phyloP scores from a whole-genome alignment of 2,329 filamentous ascomycete species.

The Cladosporium sp. region DNA sequence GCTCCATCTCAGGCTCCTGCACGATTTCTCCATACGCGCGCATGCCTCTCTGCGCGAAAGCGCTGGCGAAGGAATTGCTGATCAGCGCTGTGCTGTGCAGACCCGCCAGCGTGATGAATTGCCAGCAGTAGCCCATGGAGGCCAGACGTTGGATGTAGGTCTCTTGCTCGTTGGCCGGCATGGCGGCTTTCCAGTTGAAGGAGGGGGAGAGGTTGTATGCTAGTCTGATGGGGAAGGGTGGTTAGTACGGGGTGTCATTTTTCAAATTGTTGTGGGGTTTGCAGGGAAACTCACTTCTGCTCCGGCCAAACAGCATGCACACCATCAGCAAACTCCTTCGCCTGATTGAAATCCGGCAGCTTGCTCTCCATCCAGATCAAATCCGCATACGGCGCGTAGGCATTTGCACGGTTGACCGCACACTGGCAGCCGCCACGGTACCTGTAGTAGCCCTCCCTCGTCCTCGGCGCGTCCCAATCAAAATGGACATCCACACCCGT shows the following conservation, averaged over 20 bases:
- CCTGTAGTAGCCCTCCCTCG: conserved; percentile 91
- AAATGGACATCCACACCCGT: conserved; percentile 82
- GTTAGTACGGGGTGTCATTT: no score
- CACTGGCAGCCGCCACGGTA: conserved; percentile 88
- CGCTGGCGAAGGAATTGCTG: conserved; percentile 79
- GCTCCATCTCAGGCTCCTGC: conserved; percentile 94
- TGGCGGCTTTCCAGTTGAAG: conserved; percentile 99
- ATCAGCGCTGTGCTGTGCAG: conserved; percentile 94
- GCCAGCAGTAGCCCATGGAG: conserved; percentile 93
- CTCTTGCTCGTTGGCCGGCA: conserved; percentile 87
- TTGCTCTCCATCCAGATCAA: conserved; percentile 99
- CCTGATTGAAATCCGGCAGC: conserved; percentile 85
- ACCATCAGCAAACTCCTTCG: conserved; percentile 86
- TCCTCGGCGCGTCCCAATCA: conserved; percentile 92
- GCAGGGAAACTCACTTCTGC: conserved; percentile 78
- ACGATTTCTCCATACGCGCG: conserved; percentile 94
- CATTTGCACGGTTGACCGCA: conserved; percentile 83
- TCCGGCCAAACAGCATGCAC: conserved; percentile 94
- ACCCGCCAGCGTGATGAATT: conserved; percentile 97
- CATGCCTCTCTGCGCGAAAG: conserved; percentile 82
- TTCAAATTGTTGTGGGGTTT: no score
- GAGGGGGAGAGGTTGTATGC: conserved; percentile 98
- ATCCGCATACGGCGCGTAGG: conserved; percentile 90
- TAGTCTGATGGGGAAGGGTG: conserved; percentile 53
- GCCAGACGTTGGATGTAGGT: conserved; percentile 94